Evolutionary conservation across 176 grass and related monocot genomes (phyloP), one percentile per base, ranked within the genome.

Genomic region (Echinochloa phyllopogon): DNA sequence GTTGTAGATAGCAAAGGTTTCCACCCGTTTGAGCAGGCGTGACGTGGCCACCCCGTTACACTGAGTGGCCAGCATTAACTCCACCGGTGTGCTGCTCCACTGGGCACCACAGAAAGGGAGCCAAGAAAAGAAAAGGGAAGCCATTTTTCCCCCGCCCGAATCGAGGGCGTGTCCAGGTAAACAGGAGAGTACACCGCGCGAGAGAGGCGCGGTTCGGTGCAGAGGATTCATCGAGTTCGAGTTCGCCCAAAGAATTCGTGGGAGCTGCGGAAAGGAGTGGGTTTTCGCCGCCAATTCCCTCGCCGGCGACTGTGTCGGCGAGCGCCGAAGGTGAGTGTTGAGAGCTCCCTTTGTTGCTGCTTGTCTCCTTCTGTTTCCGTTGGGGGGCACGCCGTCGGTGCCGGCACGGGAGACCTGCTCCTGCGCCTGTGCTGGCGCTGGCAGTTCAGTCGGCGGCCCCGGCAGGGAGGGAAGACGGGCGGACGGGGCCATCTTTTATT

Each of bases 1-100:
- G 56, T 3, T 48, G 63, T 72, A 66, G 74, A 84, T 73, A 79
- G 47, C 45, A 78, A 78, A 64, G 69, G 24, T 56, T 88, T 27
- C 41, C 65, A 23, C 65, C 56, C 3, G 3, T 64, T 27, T 24
- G 2, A 38, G 29, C 65, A 12, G 17, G 8, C 15, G 13, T 83
- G 80, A 73, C 66, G 87, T 88, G 81, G 57, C 80, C 55, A 2
- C 61, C 23, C 79, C 8, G 18, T 61, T 23, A 1, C 17, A 65
- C 36, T 38, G 86, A 75, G 69, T 74, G 75, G 81, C 39, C 81
- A 79, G 10, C 20, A 17, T 74, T 20, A 3, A 13, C 47, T 69
- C 72, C 14, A 51, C 29, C 10, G 81, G 41, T 68, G 71, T 68
- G 14, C 51, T 50, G 29, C 3, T 36, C 49, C 7, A 5, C 51